Evolutionary conservation across 306 rosid genomes (phyloP), one percentile per base, ranked within the genome.

Genomic region (Canavalia ensiformis): DNA sequence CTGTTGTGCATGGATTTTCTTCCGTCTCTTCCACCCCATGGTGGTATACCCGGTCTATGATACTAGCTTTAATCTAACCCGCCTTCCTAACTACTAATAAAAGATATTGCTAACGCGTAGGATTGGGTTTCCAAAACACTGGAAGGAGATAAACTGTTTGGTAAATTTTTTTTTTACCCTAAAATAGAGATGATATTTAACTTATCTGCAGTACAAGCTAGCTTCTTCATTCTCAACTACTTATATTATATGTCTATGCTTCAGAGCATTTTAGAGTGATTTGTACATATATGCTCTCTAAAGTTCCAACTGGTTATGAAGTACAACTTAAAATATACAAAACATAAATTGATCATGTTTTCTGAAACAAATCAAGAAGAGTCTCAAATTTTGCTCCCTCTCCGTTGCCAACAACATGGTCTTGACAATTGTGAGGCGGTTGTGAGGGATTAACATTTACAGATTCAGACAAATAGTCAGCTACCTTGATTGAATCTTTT

Each of bases 291-390:
- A 47, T 51, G 58, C 65, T 57, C 65, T 63, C 50, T 44, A 33
- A 57, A 41, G n/a, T 58, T 42, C n/a, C 44, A 41, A 37, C 37
- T 25, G 34, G 78, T 30, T 62, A 25, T 55, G 59, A 45, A 65
- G 76, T 55, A 37, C 65, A 39, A 78, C 42, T 54, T 49, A 6
- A 5, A 72, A 74, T 33, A 58, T 67, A 37, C 2, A 29, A 59
- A 35, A 28, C 49, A 46, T 34, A 65, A 56, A 68, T 8, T 11
- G 55, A 75, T 84, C 87, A 88, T 63, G 97, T 89, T 78, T 86
- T 88, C 59, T 83, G 86, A 89, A 93, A 93, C 87, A 95, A 89
- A 60, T 91, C 93, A 41, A 80, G 73, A 55, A 93, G 92, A 45
- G 97, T 91, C 79, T 88, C 89, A 8, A 77, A 83, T 42, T 58